These are phyloP conservation scores for Hypoxylon subgilvum DNA, from an alignment of 495 filamentous ascomycete species.

Conservation along the genomic window DNA sequence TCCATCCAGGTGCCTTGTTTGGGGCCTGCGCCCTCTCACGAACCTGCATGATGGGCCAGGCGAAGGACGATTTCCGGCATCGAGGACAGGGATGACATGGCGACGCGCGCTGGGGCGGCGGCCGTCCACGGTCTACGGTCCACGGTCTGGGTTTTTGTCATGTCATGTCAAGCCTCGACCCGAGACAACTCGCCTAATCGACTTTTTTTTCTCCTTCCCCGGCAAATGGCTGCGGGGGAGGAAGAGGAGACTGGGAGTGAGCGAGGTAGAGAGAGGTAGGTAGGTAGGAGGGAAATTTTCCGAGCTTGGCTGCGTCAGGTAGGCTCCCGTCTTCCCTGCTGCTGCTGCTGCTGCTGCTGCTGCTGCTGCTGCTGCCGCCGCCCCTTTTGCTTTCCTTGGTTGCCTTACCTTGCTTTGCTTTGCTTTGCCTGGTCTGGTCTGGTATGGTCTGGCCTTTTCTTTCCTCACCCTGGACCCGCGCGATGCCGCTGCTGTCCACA, in stretches of 20 bases:
- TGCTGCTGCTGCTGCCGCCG: no score
- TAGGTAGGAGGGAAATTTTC: constrained; percentile 13
- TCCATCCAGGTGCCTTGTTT: not conserved
- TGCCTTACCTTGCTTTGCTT: no score
- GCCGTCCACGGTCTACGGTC: no score
- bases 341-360: no score
- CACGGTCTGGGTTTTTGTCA: constrained; percentile 17
- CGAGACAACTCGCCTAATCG: constrained; percentile 45
- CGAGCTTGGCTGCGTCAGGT: not conserved
- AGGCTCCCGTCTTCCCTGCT: not conserved
- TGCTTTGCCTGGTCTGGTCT: no score
- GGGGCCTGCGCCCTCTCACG: not conserved
- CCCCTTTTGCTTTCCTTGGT: no score
- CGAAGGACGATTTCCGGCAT: constrained; percentile 7
- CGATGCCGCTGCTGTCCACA: no score
- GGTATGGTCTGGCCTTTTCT: no score
- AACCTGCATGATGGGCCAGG: not conserved
- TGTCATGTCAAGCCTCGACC: constrained; percentile 32
- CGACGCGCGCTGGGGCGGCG: no score
- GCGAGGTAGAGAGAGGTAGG: not conserved
- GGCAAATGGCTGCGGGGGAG: constrained; percentile 21
- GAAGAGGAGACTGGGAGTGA: constrained; percentile 1
- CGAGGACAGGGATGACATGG: constrained; percentile 16
- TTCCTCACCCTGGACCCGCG: no score
- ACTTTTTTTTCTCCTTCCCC: constrained; percentile 31